A percentile compares a stretch with the other conserved stretches of the same genome.
These are phyloP conservation scores for Alternaria gaisen DNA, from an alignment of 2,329 filamentous ascomycete genomes.

Conservation along the genomic window DNA sequence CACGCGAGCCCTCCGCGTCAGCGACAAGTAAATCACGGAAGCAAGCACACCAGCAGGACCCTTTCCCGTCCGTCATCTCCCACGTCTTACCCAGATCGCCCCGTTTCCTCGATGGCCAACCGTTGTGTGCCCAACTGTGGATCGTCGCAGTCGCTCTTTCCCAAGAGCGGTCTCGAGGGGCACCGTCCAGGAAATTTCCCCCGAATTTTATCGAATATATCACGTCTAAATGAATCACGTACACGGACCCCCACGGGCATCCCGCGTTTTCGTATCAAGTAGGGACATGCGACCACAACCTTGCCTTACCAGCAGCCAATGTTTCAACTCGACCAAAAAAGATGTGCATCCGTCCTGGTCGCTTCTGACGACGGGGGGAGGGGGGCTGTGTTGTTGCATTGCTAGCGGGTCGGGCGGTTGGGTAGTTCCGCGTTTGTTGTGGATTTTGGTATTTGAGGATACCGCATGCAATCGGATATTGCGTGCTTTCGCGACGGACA, in stretches of 20 bases:
- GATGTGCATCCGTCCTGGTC: conserved; percentile 12
- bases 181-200: conserved; percentile 4
- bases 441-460: conserved; percentile 7
- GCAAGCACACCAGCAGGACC: conserved; percentile 35
- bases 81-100: conserved; percentile 13
- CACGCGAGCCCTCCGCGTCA: conserved; percentile 30
- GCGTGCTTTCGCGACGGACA: conserved; percentile 8
- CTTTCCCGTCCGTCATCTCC: conserved; percentile 18
- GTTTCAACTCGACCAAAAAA: conserved; percentile 16
- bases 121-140: conserved; percentile 23
- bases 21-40: conserved; percentile 9
- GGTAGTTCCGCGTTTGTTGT: conserved; percentile 14
- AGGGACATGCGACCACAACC: conserved; percentile 23
- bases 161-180: not conserved
- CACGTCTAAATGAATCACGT: conserved; percentile 43
- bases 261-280: conserved; percentile 29
- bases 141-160: conserved; percentile 18
- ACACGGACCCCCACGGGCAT: conserved; percentile 36
- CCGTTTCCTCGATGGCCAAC: conserved; percentile 17
- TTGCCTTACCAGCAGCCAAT: conserved; percentile 11
- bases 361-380: not conserved
- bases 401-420: conserved; percentile 23
- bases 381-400: conserved; percentile 13
- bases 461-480: conserved; percentile 12
- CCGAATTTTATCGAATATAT: conserved; percentile 27